A percentile compares a stretch with the other conserved stretches of the same genome.
phyloP scores from a whole-genome alignment of 495 filamentous ascomycete species.

The Penicillium herquei region DNA sequence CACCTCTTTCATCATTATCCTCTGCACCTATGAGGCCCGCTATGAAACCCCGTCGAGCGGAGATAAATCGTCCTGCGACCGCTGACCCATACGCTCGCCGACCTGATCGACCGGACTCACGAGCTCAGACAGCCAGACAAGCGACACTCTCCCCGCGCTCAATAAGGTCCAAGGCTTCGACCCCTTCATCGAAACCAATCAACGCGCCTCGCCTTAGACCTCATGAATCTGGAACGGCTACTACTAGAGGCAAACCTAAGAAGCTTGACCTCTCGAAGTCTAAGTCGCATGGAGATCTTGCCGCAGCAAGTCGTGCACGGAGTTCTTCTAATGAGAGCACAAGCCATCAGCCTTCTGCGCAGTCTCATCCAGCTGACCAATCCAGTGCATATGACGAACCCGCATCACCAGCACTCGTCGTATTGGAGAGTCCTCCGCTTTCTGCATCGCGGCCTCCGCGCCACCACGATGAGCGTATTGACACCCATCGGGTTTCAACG shows the following conservation, averaged over 20 bases:
- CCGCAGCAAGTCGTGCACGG: conserved; percentile 17
- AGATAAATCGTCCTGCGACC: conserved; percentile 53
- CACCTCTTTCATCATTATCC: conserved; percentile 47
- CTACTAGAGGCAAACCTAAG: conserved; percentile 37
- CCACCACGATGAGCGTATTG: conserved; percentile 1
- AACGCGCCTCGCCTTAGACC: conserved; percentile 31
- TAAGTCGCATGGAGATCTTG: conserved; percentile 26
- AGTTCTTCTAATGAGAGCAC: conserved; percentile 31
- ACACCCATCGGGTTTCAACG: background rate
- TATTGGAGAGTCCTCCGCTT: conserved; percentile 28
- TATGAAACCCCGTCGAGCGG: conserved; percentile 44
- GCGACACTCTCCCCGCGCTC: conserved; percentile 44
- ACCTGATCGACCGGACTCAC: conserved; percentile 27
- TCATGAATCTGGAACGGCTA: conserved; percentile 24
- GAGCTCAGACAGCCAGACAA: conserved; percentile 33
- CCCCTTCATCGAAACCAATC: conserved; percentile 28
- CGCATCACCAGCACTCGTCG: conserved; percentile 35
- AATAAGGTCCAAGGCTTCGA: conserved; percentile 27
- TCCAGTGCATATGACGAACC: conserved; percentile 62
- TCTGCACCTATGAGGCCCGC: conserved; percentile 60
- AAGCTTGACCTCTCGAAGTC: conserved; percentile 39
- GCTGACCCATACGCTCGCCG: conserved; percentile 56
- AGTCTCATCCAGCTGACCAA: conserved; percentile 34
- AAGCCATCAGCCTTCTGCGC: conserved; percentile 10
- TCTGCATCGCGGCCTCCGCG: conserved; percentile 17